Evolutionary conservation across 805 yeast genomes (phyloP).

Genomic region (Trichomonascus vanleenenianus): DNA sequence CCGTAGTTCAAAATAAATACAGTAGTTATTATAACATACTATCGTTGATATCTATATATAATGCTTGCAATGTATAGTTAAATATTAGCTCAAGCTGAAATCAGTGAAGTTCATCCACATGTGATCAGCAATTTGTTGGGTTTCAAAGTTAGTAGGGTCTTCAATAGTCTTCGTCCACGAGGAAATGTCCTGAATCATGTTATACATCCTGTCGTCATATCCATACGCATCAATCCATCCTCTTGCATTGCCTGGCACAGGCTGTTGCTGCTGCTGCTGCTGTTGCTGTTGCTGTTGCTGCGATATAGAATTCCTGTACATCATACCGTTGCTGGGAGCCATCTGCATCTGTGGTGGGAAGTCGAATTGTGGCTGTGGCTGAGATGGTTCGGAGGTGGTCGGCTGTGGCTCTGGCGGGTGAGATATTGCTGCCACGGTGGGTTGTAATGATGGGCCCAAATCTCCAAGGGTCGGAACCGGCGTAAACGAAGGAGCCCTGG

Average conservation of each 20-base stretch:
- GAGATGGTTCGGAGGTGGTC: too few relatives aligned
- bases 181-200: conserved; percentile 25
- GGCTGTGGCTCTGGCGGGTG: neutral
- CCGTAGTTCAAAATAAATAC: neutral
- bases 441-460: neutral
- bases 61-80: neutral
- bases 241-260: neutral
- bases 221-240: conserved; percentile 14
- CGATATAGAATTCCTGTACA: neutral
- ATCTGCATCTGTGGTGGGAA: neutral
- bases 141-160: conserved; percentile 4
- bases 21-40: neutral
- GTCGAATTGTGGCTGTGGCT: neutral
- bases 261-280: neutral
- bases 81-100: conserved; percentile 3
- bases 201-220: conserved; percentile 22
- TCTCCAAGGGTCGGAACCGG: neutral
- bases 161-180: conserved; percentile 18
- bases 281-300: neutral
- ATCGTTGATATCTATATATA: neutral
- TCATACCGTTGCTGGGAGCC: neutral
- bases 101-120: conserved; percentile 16
- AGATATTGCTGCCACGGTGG: neutral
- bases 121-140: conserved; percentile 10
- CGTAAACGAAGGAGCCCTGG: neutral